These are phyloP conservation scores for Aspergillus felis DNA, from an alignment of 2,329 filamentous ascomycete genomes.

Conservation along the genomic window DNA sequence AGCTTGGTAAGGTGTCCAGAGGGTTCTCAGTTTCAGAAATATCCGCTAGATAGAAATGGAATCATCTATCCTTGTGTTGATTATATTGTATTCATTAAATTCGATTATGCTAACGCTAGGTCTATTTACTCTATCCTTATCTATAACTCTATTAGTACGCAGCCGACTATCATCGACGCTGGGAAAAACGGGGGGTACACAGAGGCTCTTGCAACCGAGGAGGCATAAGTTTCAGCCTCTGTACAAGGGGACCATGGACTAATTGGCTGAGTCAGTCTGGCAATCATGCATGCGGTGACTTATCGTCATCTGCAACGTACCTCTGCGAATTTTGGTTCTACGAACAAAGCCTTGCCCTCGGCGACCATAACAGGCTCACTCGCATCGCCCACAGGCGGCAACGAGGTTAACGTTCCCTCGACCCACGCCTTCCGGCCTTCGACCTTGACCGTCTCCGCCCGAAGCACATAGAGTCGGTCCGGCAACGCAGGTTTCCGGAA, in stretches of 20 bases:
- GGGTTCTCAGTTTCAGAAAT: constrained; percentile 2
- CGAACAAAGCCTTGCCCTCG: constrained; percentile 36
- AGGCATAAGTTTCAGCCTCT: constrained; percentile 8
- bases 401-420: constrained; percentile 26
- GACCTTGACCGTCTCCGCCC: constrained; percentile 29
- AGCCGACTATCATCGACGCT: neutral
- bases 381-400: constrained; percentile 13
- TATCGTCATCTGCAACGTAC: constrained; percentile 17
- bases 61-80: neutral
- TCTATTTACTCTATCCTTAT: constrained; percentile 3
- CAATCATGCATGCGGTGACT: neutral
- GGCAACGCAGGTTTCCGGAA: constrained; percentile 31
- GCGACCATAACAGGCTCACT: constrained; percentile 28
- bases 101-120: neutral
- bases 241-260: constrained; percentile 34
- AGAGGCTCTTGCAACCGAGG: neutral
- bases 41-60: constrained; percentile 19
- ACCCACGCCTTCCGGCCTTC: constrained; percentile 39
- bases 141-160: constrained; percentile 4
- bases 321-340: constrained; percentile 36
- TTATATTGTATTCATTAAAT: neutral
- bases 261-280: neutral
- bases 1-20: constrained; percentile 13
- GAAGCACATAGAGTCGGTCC: constrained; percentile 30
- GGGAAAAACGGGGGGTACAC: neutral